These are phyloP conservation scores for Linum lewisii DNA, from an alignment of 345 rosid genomes.

Conservation along the genomic window DNA sequence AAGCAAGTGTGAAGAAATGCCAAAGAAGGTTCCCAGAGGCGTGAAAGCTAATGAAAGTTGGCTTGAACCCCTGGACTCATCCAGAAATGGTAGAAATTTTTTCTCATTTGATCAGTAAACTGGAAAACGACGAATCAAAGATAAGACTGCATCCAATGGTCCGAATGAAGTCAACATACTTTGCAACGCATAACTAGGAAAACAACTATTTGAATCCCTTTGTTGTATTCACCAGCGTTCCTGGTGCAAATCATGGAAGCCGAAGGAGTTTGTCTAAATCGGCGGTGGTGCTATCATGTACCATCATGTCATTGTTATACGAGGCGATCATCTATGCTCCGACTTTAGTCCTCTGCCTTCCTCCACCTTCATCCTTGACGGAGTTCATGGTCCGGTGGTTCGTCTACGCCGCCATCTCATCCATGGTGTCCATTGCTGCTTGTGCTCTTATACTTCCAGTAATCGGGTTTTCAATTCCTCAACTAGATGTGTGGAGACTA, in stretches of 20 bases:
- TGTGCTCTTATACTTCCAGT: slow-evolving; percentile 54
- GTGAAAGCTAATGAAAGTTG: no score
- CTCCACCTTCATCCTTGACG: slow-evolving; percentile 47
- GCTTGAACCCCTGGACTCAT: no score
- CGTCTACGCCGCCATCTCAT: slow-evolving; percentile 54
- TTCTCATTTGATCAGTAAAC: no score
- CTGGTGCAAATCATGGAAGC: not conserved
- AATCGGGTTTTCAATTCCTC: slow-evolving; percentile 12
- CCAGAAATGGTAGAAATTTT: no score
- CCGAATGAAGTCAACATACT: no score
- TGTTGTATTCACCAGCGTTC: not conserved
- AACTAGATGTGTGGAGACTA: no score
- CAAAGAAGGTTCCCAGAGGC: no score
- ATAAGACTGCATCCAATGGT: no score
- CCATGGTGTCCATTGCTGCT: slow-evolving; percentile 37
- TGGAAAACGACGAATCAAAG: no score
- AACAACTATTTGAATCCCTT: not conserved
- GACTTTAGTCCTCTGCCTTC: slow-evolving; percentile 66
- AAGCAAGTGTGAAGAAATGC: no score
- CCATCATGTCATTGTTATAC: slow-evolving; percentile 48
- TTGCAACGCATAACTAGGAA: no score
- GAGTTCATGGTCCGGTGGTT: slow-evolving; percentile 67
- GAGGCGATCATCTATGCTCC: slow-evolving; percentile 71
- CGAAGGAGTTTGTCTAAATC: slow-evolving; percentile 15
- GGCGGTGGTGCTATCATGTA: slow-evolving; percentile 41